Conservation (phyloP, 805 yeast species). For the Teunomyces stri region DNA sequence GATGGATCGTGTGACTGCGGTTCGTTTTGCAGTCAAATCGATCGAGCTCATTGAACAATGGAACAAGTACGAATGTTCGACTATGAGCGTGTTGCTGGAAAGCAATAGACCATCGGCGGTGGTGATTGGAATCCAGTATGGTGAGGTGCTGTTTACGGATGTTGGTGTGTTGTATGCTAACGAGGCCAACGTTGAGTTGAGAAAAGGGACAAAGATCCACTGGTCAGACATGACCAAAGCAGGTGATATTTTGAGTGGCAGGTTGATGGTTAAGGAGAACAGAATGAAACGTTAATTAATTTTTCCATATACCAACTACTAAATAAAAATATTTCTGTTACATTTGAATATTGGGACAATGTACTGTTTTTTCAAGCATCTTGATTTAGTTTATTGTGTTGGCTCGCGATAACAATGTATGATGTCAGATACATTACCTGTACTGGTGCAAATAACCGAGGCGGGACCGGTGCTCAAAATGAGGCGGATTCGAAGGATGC, state of each 20-base stretch:
- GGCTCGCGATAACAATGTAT: not conserved
- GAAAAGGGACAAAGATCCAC: constrained; percentile 69
- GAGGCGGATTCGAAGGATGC: not conserved
- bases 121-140: constrained; percentile 71
- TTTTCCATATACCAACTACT: not conserved
- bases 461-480: not conserved
- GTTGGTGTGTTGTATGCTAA: constrained; percentile 55
- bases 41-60: constrained; percentile 62
- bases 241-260: constrained; percentile 71
- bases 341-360: not conserved
- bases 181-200: constrained; percentile 56
- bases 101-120: constrained; percentile 35
- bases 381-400: not conserved
- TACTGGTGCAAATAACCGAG: not conserved
- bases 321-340: not conserved
- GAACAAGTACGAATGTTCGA: constrained; percentile 6
- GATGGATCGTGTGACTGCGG: constrained; percentile 73
- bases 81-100: not conserved
- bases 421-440: not conserved
- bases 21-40: constrained; percentile 67
- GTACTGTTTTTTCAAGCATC: not conserved
- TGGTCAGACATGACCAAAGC: constrained; percentile 62
- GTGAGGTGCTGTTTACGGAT: constrained; percentile 56
- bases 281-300: not conserved
- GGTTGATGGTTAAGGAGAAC: constrained; percentile 20